These are phyloP conservation scores for Cinnamomum micranthum DNA, from an alignment of 164 flowering plant species.

Conservation along the genomic window DNA sequence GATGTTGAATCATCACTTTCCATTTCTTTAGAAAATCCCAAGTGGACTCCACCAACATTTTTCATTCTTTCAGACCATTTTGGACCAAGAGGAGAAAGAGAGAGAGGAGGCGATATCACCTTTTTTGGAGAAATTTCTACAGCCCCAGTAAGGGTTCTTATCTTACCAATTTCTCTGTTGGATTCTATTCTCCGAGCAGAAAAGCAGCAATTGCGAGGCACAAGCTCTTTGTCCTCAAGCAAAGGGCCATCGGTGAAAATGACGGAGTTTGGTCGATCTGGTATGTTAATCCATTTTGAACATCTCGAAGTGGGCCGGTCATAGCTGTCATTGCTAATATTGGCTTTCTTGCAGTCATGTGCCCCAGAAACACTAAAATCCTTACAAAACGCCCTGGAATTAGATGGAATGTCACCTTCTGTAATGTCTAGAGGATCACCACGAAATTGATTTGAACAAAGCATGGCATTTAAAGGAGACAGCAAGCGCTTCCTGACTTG, in stretches of 20 bases:
- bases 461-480: conserved; percentile 60
- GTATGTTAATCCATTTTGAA: conserved; percentile 27
- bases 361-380: conserved; percentile 7
- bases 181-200: conserved; percentile 26
- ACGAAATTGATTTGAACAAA: conserved; percentile 29
- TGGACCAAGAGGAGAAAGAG: conserved; percentile 85
- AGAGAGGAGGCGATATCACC: conserved; percentile 42
- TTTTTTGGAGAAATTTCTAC: conserved; percentile 29
- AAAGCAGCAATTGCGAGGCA: conserved; percentile 16
- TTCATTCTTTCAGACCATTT: conserved; percentile 45
- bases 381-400: conserved; percentile 9
- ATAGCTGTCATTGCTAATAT: conserved; percentile 32
- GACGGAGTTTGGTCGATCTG: conserved; percentile 21
- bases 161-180: conserved; percentile 17
- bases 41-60: conserved; percentile 23
- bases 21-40: conserved; percentile 17
- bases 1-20: conserved; percentile 25
- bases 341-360: conserved; percentile 59
- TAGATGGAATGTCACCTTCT: conserved; percentile 11
- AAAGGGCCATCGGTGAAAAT: conserved; percentile 71
- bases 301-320: conserved; percentile 27
- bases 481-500: conserved; percentile 59
- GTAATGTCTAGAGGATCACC: conserved; percentile 53
- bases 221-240: conserved; percentile 33
- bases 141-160: conserved; percentile 21